phyloP scores from a whole-genome alignment of 768 basidiomycete genomes.

The Podaxis sp. region DNA sequence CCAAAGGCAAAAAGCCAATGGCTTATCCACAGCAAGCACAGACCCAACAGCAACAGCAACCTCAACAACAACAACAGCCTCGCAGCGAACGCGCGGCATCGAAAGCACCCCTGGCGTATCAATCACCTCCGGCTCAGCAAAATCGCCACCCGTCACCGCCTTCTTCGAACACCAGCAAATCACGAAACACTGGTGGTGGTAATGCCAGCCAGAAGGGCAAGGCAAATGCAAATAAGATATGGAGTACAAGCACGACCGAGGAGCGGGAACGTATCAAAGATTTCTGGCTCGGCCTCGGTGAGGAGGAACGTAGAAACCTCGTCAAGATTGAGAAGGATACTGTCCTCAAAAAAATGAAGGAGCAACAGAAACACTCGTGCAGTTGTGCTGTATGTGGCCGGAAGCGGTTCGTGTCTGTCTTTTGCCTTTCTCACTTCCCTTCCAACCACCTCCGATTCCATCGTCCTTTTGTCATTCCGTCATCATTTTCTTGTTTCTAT shows the following conservation, averaged over 20 bases:
- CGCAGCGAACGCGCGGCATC: conserved; percentile 48
- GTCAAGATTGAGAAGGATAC: conserved; percentile 99
- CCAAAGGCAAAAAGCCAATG: conserved; percentile 94
- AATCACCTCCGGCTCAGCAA: conserved; percentile 35
- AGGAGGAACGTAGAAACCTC: conserved; percentile 86
- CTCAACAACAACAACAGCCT: conserved; percentile 35
- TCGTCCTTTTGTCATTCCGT: conserved; percentile 24
- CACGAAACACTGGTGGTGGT: conserved; percentile 35
- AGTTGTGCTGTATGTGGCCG: conserved; percentile 95
- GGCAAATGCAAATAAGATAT: conserved; percentile 78
- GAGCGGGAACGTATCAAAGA: conserved; percentile 97
- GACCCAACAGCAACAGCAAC: conserved; percentile 31
- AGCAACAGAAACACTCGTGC: conserved; percentile 96
- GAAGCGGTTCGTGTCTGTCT: conserved; percentile 75
- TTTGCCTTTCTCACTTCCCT: conserved; percentile 26
- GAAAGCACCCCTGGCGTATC: conserved; percentile 45
- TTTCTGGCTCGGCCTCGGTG: conserved; percentile 94
- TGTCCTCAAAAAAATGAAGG: conserved; percentile 98
- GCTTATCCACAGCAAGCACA: conserved; percentile 50
- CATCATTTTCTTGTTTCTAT: conserved; percentile 16
- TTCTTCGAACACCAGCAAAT: conserved; percentile 39
- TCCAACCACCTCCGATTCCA: conserved; percentile 19
- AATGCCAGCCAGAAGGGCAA: conserved; percentile 32
- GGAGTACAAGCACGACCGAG: conserved; percentile 89
- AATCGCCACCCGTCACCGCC: conserved; percentile 49